Percentiles rank a stretch among this genome's conserved stretches.
Conservation (phyloP, 768 basidiomycete genomes). For the Boletus coccyginus region DNA sequence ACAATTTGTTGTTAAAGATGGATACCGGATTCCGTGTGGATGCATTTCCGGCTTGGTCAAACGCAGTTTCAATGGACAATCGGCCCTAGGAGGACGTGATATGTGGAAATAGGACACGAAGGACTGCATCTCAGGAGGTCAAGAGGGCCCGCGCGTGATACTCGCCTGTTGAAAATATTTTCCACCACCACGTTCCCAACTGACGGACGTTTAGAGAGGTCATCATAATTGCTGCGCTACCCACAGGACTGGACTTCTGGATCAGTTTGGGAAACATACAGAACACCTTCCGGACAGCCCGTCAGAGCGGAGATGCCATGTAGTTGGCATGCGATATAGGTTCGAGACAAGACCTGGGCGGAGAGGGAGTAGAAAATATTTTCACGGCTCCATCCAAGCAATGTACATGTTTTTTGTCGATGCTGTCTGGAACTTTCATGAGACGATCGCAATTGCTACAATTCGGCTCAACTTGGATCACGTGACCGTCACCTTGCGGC, state of each 20-base stretch:
- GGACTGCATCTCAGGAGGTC: not conserved
- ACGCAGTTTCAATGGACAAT: too few species aligned
- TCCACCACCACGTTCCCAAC: not conserved
- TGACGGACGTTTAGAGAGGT: not conserved
- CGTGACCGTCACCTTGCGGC: constrained; percentile 7
- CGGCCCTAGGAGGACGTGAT: not conserved
- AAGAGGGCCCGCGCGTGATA: constrained; percentile 14
- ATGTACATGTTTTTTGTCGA: too few species aligned
- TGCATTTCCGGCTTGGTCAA: too few species aligned
- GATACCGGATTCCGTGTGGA: too few species aligned
- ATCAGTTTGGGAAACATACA: constrained; percentile 34
- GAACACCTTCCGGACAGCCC: constrained; percentile 45
- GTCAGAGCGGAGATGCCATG: constrained; percentile 40
- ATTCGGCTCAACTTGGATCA: not conserved
- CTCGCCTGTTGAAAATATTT: not conserved
- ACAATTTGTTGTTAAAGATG: too few species aligned
- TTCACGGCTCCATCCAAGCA: too few species aligned
- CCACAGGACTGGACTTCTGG: constrained; percentile 36
- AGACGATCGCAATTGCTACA: too few species aligned
- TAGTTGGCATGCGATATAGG: constrained; percentile 46
- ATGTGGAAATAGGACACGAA: not conserved
- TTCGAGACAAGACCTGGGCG: constrained; percentile 39
- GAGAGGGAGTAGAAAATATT: not conserved
- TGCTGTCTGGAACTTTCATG: too few species aligned
- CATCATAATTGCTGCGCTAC: constrained; percentile 41